phyloP scores from a whole-genome alignment of 2,329 filamentous ascomycete genomes.

The Phaeosphaeriaceae sp. region DNA sequence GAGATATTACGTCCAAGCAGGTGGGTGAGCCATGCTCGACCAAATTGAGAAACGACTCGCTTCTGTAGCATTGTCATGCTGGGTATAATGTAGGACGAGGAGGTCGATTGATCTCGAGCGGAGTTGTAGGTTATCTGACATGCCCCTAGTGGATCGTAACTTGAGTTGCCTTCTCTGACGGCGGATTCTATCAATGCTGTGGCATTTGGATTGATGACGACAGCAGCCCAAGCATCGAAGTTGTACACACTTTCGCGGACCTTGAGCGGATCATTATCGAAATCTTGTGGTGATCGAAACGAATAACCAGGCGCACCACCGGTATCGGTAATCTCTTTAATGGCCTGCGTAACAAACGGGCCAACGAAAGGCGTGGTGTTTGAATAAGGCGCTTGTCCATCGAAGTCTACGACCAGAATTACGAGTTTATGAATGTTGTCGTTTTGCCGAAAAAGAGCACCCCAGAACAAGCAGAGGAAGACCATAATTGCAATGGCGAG shows the following conservation, averaged over 20 bases:
- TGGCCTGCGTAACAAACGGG: constrained; percentile 57
- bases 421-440: constrained; percentile 47
- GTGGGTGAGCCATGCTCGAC: constrained; percentile 51
- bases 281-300: constrained; percentile 56
- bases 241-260: constrained; percentile 66
- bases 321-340: constrained; percentile 48
- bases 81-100: constrained; percentile 60
- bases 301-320: constrained; percentile 57
- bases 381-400: constrained; percentile 60
- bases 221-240: constrained; percentile 64
- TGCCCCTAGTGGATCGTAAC: constrained; percentile 66
- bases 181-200: constrained; percentile 63
- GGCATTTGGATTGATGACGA: constrained; percentile 68
- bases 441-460: constrained; percentile 34
- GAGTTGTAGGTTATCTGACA: constrained; percentile 63
- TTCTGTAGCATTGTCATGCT: constrained; percentile 55
- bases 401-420: constrained; percentile 69
- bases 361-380: constrained; percentile 59
- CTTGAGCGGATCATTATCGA: constrained; percentile 61
- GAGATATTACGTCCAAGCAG: constrained; percentile 24
- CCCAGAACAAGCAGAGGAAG: constrained; percentile 39
- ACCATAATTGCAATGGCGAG: constrained; percentile 31
- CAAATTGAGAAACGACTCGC: constrained; percentile 56
- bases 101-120: constrained; percentile 63
- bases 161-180: constrained; percentile 59